A percentile compares a stretch with the other conserved stretches of the same genome.
Conservation (phyloP, 1,284 basidiomycete species). For the Apiotrichum laibachii region DNA sequence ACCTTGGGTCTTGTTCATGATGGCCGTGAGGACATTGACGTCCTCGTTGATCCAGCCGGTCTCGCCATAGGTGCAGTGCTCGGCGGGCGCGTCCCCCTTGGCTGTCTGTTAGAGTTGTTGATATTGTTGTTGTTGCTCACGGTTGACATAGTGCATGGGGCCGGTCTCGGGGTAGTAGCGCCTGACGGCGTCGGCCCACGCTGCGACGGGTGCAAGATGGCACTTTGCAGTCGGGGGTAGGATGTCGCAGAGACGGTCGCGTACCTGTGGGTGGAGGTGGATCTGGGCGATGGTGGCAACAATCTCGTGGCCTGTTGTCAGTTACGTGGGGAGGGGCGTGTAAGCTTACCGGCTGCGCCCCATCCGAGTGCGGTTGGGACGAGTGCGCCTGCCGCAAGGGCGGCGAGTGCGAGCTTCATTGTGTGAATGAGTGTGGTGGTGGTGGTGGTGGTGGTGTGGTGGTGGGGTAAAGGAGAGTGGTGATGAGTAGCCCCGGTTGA, state of each 20-base stretch:
- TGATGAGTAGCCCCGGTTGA: too few relatives aligned
- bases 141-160: constrained; percentile 54
- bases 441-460: neutral
- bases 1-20: constrained; percentile 65
- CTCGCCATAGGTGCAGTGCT: constrained; percentile 71
- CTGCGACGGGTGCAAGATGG: constrained; percentile 72
- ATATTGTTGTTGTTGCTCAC: constrained; percentile 31
- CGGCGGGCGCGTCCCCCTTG: constrained; percentile 65
- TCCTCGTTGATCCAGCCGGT: constrained; percentile 68
- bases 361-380: constrained; percentile 48
- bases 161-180: constrained; percentile 49
- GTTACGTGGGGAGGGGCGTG: neutral
- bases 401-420: constrained; percentile 11
- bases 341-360: constrained; percentile 54
- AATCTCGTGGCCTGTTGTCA: constrained; percentile 71
- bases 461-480: too few relatives aligned
- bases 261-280: constrained; percentile 72
- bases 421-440: neutral
- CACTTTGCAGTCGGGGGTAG: constrained; percentile 64
- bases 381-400: constrained; percentile 4
- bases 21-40: constrained; percentile 69
- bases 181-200: constrained; percentile 79
- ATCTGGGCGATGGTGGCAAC: constrained; percentile 91
- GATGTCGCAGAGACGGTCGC: constrained; percentile 64
- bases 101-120: constrained; percentile 22